Evolutionary conservation across 306 rosid genomes (phyloP).

Genomic region (Acacia confusa): DNA sequence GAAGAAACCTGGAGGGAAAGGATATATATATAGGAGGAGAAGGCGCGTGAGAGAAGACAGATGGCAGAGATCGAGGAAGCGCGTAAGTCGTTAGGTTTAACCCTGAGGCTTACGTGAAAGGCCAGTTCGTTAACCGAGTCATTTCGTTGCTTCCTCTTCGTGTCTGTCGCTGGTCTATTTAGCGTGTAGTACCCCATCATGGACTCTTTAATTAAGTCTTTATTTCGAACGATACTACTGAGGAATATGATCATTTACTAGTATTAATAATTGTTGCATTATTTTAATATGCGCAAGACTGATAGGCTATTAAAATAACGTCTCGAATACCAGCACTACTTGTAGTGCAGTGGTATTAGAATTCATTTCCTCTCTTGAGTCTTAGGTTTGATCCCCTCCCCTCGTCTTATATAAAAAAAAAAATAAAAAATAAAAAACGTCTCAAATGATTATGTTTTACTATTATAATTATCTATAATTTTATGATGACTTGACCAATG

Average conservation of each 20-base stretch:
- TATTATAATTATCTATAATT: no score
- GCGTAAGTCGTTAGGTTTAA: not conserved
- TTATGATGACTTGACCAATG: no score
- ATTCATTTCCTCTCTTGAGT: no score
- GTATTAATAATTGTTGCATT: no score
- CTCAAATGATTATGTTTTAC: no score
- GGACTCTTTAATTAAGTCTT: not conserved
- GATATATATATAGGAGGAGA: not conserved
- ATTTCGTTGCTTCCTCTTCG: not conserved
- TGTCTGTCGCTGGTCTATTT: not conserved
- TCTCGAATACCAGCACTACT: no score
- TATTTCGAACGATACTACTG: no score
- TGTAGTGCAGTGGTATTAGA: no score
- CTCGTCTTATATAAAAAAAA: no score
- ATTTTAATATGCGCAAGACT: not conserved
- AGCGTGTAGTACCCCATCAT: not conserved
- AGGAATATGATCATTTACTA: no score
- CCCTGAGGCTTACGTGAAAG: not conserved
- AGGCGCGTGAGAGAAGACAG: not conserved
- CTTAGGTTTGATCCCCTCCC: no score
- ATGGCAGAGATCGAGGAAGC: not conserved
- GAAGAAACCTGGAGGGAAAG: not conserved
- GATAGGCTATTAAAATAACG: not conserved
- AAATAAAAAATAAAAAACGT: no score
- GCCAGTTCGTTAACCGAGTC: not conserved